phyloP scores from a whole-genome alignment of 2,329 filamentous ascomycete genomes.

The Trichoderma simmonsii region DNA sequence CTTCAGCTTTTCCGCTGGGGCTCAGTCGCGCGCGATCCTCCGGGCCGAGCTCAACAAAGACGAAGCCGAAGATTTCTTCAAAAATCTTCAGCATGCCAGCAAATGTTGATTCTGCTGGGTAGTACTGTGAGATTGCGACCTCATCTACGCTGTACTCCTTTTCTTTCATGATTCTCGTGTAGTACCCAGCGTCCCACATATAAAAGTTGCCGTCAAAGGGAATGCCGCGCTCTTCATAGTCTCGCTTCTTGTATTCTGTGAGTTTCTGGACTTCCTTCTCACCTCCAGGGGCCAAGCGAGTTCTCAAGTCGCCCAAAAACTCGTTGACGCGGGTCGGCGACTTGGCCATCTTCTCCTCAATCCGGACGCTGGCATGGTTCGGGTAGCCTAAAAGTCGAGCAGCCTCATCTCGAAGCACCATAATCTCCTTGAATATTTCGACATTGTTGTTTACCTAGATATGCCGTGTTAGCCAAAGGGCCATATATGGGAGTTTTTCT shows the following conservation, averaged over 20 bases:
- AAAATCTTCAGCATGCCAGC: constrained; percentile 79
- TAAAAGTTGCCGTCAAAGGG: constrained; percentile 69
- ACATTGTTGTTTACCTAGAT: constrained; percentile 64
- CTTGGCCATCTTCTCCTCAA: constrained; percentile 87
- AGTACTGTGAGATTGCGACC: constrained; percentile 78
- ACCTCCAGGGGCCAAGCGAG: constrained; percentile 65
- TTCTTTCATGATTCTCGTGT: constrained; percentile 76
- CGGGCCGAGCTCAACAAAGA: constrained; percentile 68
- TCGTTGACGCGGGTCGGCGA: constrained; percentile 66
- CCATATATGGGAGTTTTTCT: too few relatives aligned
- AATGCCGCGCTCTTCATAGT: constrained; percentile 58
- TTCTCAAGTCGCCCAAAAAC: constrained; percentile 69
- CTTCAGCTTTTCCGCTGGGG: constrained; percentile 63
- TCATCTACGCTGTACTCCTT: constrained; percentile 78
- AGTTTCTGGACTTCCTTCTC: constrained; percentile 67
- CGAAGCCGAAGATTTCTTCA: constrained; percentile 75
- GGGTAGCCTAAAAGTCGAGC: constrained; percentile 74
- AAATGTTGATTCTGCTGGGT: constrained; percentile 71
- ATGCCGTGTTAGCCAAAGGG: neutral
- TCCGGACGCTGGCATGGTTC: constrained; percentile 70
- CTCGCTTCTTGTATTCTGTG: constrained; percentile 70
- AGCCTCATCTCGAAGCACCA: constrained; percentile 73
- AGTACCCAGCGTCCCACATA: constrained; percentile 79
- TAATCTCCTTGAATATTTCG: constrained; percentile 69
- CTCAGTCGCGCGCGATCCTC: constrained; percentile 64